Evolutionary conservation across 306 rosid species (phyloP), one percentile per base, ranked within the genome.

Genomic region (Quercus glauca): DNA sequence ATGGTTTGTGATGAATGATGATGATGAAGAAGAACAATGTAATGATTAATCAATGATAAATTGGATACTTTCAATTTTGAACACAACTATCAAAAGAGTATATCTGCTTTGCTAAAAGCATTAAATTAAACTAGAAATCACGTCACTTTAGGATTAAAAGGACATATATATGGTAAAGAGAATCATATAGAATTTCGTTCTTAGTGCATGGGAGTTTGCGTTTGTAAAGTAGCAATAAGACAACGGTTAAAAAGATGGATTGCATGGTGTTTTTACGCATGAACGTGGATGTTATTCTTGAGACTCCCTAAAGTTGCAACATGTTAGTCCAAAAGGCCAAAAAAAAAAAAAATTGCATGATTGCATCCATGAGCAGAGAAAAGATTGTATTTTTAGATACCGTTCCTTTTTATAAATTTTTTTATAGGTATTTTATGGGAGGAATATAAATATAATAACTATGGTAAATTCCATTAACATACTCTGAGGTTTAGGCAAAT

Each of bases 201-300:
- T 82, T 71, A 79, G 73, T 60, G 73, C 82, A 81, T 88, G 83
- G 90, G 78, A 87, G 83, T 85, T 77, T 82, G 91, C 80, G 85
- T 87, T 73, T 83, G 73, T 78, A 55, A 75, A 71, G 81, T 78
- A 78, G 77, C 69, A 71, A 71, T 80, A 73, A 64, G 81, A 57
- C 75, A 71, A 55, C 10, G 45, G 69, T 59, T 63, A 74, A 71
- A 80, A 77, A 83, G 76, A 51, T 45, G 21, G 69, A 21, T 75
- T 86, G 85, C 85, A 80, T 83, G 81, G 80, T 59, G 63, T 56
- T 74, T 56, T 74, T 17, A 81, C 55, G 80, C 78, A 83, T 71
- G 68, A 76, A 80, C 84, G 75, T 67, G 82, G 58, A 49, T 69
- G 59, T 10, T 23, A 28, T 33, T 65, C 56, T 68, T 53, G 28